Evolutionary conservation across 2,329 filamentous ascomycete genomes (phyloP).

Genomic region (Fusarium redolens): DNA sequence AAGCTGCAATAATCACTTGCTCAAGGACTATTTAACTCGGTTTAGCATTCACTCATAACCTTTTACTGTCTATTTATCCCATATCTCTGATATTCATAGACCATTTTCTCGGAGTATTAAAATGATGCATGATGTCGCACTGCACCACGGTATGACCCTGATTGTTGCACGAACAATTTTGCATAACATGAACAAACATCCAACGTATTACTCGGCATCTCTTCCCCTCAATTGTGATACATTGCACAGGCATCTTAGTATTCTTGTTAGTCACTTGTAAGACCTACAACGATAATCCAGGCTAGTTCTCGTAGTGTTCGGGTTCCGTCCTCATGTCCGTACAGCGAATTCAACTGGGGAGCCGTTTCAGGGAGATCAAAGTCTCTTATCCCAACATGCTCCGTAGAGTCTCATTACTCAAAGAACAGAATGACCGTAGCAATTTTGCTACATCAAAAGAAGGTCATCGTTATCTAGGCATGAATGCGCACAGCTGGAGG

Average conservation of each 20-base stretch:
- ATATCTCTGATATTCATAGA: accelerated
- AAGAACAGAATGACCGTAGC: accelerated
- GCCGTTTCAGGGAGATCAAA: background rate
- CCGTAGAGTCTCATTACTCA: background rate
- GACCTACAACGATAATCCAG: background rate
- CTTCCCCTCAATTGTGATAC: background rate
- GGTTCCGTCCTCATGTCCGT: background rate
- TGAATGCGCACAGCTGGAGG: accelerated
- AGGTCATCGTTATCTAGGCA: accelerated
- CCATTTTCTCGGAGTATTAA: background rate
- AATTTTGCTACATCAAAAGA: accelerated
- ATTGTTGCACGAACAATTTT: background rate
- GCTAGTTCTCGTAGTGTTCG: background rate
- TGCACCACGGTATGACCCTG: background rate
- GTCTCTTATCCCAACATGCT: accelerated
- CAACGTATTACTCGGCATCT: background rate
- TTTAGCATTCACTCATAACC: no score
- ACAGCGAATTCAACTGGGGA: background rate
- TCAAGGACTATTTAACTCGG: accelerated
- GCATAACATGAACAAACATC: background rate
- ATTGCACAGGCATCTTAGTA: background rate
- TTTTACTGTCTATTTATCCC: background rate
- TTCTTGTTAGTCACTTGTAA: background rate
- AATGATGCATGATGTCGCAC: background rate
- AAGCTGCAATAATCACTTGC: background rate